Percentiles rank a stretch among this genome's conserved stretches.
phyloP scores from a whole-genome alignment of 2,329 filamentous ascomycete genomes.

The Claviceps fusiformis region DNA sequence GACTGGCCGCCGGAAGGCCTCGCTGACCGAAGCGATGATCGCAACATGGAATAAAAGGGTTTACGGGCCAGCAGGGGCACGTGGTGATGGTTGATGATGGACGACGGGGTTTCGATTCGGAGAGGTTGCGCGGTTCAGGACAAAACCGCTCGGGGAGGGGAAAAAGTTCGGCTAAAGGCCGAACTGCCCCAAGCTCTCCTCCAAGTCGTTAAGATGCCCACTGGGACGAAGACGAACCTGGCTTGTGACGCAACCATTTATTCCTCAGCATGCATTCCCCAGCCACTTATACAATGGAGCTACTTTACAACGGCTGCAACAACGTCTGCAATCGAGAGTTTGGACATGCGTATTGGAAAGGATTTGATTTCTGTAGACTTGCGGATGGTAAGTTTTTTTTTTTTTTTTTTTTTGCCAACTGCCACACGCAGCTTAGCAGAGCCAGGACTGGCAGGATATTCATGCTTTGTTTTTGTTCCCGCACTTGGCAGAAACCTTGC shows the following conservation, averaged over 20 bases:
- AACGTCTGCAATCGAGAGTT: background rate
- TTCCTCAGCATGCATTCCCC: background rate
- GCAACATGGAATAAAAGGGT: slow-evolving; percentile 50
- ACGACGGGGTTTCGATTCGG: slow-evolving; percentile 3
- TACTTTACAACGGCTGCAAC: background rate
- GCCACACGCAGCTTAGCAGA: too few relatives aligned
- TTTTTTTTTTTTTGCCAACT: background rate
- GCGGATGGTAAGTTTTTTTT: too few relatives aligned
- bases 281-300: background rate
- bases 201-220: slow-evolving; percentile 3
- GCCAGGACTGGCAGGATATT: background rate
- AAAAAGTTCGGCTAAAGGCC: slow-evolving; percentile 31
- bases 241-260: slow-evolving; percentile 17
- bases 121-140: slow-evolving; percentile 17
- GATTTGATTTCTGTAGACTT: too few relatives aligned
- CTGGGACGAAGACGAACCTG: slow-evolving; percentile 22
- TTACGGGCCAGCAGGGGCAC: slow-evolving; percentile 23
- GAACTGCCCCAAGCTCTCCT: background rate
- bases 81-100: slow-evolving; percentile 17
- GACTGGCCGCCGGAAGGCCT: slow-evolving; percentile 44
- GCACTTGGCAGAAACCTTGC: background rate
- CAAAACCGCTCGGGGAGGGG: slow-evolving; percentile 28
- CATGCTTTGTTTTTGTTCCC: background rate
- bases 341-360: background rate
- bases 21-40: slow-evolving; percentile 53